These are phyloP conservation scores for Podospora sp. DNA, from an alignment of 495 filamentous ascomycete species.

Conservation along the genomic window DNA sequence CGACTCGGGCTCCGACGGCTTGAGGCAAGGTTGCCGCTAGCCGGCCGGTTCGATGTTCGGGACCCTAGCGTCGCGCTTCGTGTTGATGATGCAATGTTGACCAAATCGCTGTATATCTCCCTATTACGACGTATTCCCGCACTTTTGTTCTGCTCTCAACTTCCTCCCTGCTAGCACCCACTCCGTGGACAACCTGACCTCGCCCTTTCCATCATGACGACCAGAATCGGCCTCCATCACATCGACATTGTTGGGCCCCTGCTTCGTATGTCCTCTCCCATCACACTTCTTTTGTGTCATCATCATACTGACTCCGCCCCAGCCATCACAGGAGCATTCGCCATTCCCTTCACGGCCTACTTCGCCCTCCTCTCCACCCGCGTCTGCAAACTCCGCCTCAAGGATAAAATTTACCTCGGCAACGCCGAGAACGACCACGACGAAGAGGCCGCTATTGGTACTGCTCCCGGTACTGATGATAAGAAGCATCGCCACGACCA, in stretches of 20 bases:
- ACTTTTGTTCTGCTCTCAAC: neutral
- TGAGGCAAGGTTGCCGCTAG: neutral
- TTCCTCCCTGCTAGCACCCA: neutral
- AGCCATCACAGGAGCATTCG: conserved; percentile 51
- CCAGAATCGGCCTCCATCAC: conserved; percentile 21
- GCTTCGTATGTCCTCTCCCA: conserved; percentile 13
- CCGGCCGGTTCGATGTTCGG: neutral
- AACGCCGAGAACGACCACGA: neutral
- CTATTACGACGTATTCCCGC: neutral
- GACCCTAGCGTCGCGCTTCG: neutral
- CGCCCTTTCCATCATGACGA: conserved; percentile 9
- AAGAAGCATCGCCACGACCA: conserved; percentile 24
- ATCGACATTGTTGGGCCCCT: conserved; percentile 22
- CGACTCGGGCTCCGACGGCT: neutral
- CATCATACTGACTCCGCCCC: neutral
- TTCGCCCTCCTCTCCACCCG: conserved; percentile 45
- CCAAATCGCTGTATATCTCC: neutral
- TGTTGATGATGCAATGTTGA: neutral
- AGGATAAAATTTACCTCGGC: conserved; percentile 38
- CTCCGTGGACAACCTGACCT: neutral
- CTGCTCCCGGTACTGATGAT: conserved; percentile 24
- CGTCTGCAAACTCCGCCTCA: conserved; percentile 43
- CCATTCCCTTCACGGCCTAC: conserved; percentile 50
- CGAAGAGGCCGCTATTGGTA: conserved; percentile 21
- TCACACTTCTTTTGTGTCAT: neutral